Evolutionary conservation across 164 flowering plant genomes (phyloP).

Genomic region (Vitis rupestris): DNA sequence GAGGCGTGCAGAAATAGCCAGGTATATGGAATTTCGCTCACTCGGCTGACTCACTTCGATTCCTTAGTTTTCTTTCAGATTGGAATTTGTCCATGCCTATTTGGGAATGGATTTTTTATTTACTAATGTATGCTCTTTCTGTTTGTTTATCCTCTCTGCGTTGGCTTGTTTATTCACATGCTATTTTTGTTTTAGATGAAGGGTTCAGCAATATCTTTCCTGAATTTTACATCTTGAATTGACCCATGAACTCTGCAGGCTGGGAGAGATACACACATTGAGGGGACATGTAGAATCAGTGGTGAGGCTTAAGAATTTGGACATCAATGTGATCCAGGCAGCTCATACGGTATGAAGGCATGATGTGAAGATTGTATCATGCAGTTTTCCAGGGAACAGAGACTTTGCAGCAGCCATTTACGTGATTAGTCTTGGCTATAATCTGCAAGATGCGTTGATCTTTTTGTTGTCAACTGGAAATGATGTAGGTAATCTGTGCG

Average conservation of each 20-base stretch:
- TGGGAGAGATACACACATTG: constrained; percentile 66
- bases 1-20: constrained; percentile 90
- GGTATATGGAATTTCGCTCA: constrained; percentile 33
- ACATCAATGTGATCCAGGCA: constrained; percentile 44
- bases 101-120: too few species aligned
- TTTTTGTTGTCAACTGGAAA: background rate
- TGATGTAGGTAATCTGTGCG: background rate
- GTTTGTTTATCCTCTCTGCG: background rate
- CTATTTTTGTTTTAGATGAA: background rate
- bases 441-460: background rate
- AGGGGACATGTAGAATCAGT: constrained; percentile 81
- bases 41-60: background rate
- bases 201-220: background rate
- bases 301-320: constrained; percentile 67
- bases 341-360: constrained; percentile 64
- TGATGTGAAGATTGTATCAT: background rate
- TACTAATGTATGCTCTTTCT: background rate
- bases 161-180: background rate
- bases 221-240: background rate
- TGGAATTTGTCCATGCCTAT: too few species aligned
- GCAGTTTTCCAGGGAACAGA: background rate
- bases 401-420: background rate
- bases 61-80: background rate
- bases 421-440: background rate
- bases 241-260: constrained; percentile 44